Percentiles rank a stretch among this genome's conserved stretches.
Evolutionary conservation across 306 rosid genomes (phyloP).

Genomic region (Medicago truncatula): DNA sequence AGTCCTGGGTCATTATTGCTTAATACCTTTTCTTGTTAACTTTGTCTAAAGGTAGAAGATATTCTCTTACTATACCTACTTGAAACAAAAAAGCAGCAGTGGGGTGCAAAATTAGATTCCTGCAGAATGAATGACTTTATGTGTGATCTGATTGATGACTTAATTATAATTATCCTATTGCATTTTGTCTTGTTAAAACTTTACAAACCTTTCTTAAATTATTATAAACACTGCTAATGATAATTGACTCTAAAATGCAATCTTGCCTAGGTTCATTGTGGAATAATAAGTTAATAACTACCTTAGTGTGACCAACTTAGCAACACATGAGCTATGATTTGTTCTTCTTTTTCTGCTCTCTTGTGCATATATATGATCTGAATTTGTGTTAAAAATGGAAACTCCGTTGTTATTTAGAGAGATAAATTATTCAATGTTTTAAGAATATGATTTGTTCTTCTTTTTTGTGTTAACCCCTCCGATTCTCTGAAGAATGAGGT

Average conservation of each 20-base stretch:
- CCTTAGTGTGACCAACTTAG: not conserved
- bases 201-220: constrained; percentile 35
- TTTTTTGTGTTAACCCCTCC: no score
- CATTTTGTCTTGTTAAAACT: constrained; percentile 52
- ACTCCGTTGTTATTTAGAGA: no score
- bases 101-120: constrained; percentile 55
- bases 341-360: no score
- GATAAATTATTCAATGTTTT: no score
- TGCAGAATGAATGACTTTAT: constrained; percentile 46
- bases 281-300: not conserved
- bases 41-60: constrained; percentile 61
- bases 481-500: no score
- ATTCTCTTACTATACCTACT: constrained; percentile 51
- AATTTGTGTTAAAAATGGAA: no score
- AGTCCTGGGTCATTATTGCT: constrained; percentile 55
- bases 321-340: not conserved
- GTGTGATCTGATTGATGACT: constrained; percentile 49
- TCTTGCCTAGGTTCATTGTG: constrained; percentile 23
- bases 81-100: constrained; percentile 45
- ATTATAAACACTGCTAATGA: constrained; percentile 32
- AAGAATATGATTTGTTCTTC: no score
- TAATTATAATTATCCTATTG: constrained; percentile 33
- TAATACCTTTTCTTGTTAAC: constrained; percentile 39
- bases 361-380: no score
- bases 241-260: constrained; percentile 41